Evolutionary conservation across 495 filamentous ascomycete genomes (phyloP).

Genomic region (Daldinia grandis): DNA sequence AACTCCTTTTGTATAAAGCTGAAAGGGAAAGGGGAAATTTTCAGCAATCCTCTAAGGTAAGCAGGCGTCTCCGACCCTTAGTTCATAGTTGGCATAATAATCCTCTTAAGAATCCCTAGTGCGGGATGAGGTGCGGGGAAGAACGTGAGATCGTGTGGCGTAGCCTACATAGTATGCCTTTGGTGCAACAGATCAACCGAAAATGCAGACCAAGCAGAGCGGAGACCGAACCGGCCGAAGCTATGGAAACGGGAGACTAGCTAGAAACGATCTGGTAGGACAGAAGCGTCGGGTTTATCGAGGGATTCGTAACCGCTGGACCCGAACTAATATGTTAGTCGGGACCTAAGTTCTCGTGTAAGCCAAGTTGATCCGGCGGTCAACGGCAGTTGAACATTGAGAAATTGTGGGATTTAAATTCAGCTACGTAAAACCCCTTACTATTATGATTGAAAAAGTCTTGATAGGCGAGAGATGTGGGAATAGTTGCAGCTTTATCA

Average conservation of each 20-base stretch:
- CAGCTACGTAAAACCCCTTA: background rate
- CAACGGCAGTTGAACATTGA: background rate
- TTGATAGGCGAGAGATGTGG: background rate
- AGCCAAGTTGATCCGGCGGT: conserved; percentile 3
- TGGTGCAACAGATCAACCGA: background rate
- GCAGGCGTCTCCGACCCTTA: background rate
- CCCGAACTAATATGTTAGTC: conserved; percentile 5
- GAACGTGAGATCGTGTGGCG: conserved; percentile 16
- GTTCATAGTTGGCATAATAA: conserved; percentile 7
- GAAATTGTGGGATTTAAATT: background rate
- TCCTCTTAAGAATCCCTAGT: conserved; percentile 24
- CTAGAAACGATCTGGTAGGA: background rate
- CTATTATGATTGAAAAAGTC: background rate
- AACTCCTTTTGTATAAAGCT: conserved; percentile 10
- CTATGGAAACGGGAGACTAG: background rate
- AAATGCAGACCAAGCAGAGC: background rate
- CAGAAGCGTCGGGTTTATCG: background rate
- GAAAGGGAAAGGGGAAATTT: background rate
- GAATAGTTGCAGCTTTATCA: background rate
- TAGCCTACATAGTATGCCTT: background rate
- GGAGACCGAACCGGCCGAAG: background rate
- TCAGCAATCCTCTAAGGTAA: background rate
- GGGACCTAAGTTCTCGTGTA: background rate
- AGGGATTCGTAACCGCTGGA: background rate
- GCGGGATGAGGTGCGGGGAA: conserved; percentile 28